A percentile compares a stretch with the other conserved stretches of the same genome.
Conservation (phyloP, 2,329 filamentous ascomycete genomes). For the Colletotrichum musicola region DNA sequence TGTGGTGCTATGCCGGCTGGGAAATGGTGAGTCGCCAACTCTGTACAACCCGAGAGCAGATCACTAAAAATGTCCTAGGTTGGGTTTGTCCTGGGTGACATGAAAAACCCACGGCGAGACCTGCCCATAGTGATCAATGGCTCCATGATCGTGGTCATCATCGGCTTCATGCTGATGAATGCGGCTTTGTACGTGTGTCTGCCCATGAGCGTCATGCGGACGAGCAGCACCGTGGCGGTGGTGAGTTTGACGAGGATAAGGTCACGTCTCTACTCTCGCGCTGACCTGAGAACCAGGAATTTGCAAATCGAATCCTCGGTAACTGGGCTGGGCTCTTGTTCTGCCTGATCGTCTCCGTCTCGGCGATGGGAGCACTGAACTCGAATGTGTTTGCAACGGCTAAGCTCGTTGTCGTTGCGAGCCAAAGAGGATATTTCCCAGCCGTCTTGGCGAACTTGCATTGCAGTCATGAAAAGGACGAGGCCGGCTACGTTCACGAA, state of each 20-base stretch:
- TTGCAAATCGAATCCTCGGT: constrained; percentile 49
- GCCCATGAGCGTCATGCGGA: constrained; percentile 54
- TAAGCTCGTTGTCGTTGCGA: constrained; percentile 54
- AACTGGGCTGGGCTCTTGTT: constrained; percentile 53
- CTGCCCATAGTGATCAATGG: constrained; percentile 56
- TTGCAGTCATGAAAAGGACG: constrained; percentile 44
- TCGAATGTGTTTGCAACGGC: constrained; percentile 59
- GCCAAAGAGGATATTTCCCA: constrained; percentile 46
- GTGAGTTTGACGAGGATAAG: constrained; percentile 46
- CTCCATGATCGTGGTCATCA: constrained; percentile 55
- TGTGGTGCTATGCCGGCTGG: constrained; percentile 60
- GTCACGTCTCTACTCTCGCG: constrained; percentile 21
- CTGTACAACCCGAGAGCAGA: background rate
- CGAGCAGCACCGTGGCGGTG: constrained; percentile 56
- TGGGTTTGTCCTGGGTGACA: constrained; percentile 46
- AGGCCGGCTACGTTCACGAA: constrained; percentile 43
- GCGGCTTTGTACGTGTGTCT: constrained; percentile 57
- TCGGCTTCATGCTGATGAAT: constrained; percentile 57
- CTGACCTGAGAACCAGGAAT: constrained; percentile 45
- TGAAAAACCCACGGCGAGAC: constrained; percentile 43
- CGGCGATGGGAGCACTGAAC: constrained; percentile 56
- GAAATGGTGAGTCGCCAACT: constrained; percentile 54
- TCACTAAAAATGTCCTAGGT: constrained; percentile 34
- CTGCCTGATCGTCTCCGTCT: constrained; percentile 54
- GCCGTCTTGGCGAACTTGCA: constrained; percentile 44